Percentiles rank a stretch among this genome's conserved stretches.
Conservation (phyloP, 108 stramenopile species). For the Cyclotella baltica region DNA sequence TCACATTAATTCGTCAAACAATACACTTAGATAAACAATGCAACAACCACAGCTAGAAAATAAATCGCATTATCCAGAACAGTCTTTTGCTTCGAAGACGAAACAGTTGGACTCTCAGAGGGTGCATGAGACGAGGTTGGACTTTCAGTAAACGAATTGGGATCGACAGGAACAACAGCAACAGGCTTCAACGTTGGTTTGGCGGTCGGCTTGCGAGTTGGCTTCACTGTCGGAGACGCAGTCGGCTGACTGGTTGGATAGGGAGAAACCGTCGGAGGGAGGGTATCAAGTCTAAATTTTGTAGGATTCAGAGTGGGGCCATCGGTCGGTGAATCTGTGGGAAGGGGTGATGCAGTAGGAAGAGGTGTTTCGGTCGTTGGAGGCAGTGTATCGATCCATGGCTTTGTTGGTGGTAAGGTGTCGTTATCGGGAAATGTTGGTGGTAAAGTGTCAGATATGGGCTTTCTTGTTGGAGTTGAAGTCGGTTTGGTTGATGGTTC, state of each 20-base stretch:
- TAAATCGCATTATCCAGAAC: background rate
- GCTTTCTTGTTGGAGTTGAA: slow-evolving; percentile 3
- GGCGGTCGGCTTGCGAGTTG: background rate
- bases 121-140: background rate
- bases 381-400: no score
- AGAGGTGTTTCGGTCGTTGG: background rate
- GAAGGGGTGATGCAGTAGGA: background rate
- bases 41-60: background rate
- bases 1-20: no score
- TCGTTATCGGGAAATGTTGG: slow-evolving; percentile 4
- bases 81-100: background rate
- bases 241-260: no score
- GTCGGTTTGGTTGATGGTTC: background rate
- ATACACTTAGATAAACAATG: slow-evolving; percentile 1
- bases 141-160: background rate
- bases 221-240: background rate
- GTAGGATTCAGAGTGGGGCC: no score
- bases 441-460: background rate
- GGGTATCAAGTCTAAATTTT: no score
- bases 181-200: no score
- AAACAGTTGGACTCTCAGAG: background rate
- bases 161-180: background rate
- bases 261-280: no score
- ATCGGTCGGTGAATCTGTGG: background rate
- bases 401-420: background rate